A percentile compares a stretch with the other conserved stretches of the same genome.
Evolutionary conservation across 164 flowering plant species (phyloP).

Genomic region (Magnolia sinica): DNA sequence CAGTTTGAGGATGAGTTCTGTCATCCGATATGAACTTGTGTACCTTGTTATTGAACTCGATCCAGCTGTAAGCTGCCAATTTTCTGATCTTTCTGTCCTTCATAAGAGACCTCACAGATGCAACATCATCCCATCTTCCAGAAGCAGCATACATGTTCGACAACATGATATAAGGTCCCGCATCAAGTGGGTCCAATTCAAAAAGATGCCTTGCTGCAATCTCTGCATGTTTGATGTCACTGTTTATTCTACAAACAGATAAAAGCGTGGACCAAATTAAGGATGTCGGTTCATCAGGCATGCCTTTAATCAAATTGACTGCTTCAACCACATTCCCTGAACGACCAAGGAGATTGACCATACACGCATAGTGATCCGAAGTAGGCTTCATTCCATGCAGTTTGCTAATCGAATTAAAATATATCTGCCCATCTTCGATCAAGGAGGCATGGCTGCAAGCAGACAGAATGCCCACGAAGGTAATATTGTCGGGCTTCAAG

Average conservation of each 20-base stretch:
- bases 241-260: constrained; percentile 36
- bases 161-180: constrained; percentile 55
- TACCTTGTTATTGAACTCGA: constrained; percentile 37
- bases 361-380: constrained; percentile 55
- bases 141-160: constrained; percentile 57
- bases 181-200: constrained; percentile 42
- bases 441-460: constrained; percentile 39
- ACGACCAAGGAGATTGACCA: constrained; percentile 55
- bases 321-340: constrained; percentile 37
- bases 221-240: constrained; percentile 40
- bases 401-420: constrained; percentile 42
- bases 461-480: constrained; percentile 50
- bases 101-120: constrained; percentile 48
- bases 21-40: constrained; percentile 53
- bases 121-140: constrained; percentile 52
- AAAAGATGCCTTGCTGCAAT: constrained; percentile 46
- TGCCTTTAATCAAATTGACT: constrained; percentile 33
- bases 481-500: constrained; percentile 49
- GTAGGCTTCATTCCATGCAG: constrained; percentile 41
- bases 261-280: constrained; percentile 57
- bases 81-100: constrained; percentile 41
- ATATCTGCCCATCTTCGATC: constrained; percentile 38
- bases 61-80: constrained; percentile 57
- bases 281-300: constrained; percentile 39
- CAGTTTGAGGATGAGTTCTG: constrained; percentile 42